Evolutionary conservation across 805 yeast species (phyloP).

Genomic region (Candida nanaspora): DNA sequence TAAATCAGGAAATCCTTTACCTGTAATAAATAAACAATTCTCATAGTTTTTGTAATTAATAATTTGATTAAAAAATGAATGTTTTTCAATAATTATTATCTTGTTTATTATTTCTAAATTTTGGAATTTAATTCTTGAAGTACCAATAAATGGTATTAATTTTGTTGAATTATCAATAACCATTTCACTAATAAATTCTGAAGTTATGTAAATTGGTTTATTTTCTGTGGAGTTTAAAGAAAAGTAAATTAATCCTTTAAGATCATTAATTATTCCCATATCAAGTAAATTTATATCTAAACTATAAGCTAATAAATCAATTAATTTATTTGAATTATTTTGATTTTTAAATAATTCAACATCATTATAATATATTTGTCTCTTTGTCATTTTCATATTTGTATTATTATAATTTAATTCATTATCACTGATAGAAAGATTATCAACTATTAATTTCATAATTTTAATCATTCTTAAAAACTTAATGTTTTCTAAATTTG

Average conservation of each 20-base stretch:
- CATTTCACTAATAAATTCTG: not conserved
- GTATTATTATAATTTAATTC: constrained; percentile 5
- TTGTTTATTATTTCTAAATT: constrained; percentile 29
- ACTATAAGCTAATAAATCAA: constrained; percentile 30
- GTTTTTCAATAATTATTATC: constrained; percentile 44
- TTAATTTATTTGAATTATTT: constrained; percentile 27
- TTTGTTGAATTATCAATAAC: constrained; percentile 2
- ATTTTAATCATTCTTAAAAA: constrained; percentile 18
- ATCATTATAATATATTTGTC: constrained; percentile 56
- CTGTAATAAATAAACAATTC: constrained; percentile 39
- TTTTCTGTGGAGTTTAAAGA: constrained; percentile 14
- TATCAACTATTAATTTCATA: constrained; percentile 10
- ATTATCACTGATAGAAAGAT: not conserved
- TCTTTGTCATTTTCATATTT: constrained; percentile 39
- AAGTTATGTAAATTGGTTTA: not conserved
- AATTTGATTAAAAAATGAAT: constrained; percentile 32
- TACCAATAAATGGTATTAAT: not conserved
- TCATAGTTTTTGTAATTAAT: constrained; percentile 15
- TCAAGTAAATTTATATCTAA: constrained; percentile 29
- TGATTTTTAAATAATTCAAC: constrained; percentile 45
- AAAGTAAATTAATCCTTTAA: constrained; percentile 49
- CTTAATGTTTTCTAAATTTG: constrained; percentile 7
- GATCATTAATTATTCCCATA: constrained; percentile 43
- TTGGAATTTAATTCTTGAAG: not conserved
- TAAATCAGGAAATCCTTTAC: constrained; percentile 62